Evolutionary conservation across 139 green algal species (phyloP).

Genomic region (Chlamydomonas urium): DNA sequence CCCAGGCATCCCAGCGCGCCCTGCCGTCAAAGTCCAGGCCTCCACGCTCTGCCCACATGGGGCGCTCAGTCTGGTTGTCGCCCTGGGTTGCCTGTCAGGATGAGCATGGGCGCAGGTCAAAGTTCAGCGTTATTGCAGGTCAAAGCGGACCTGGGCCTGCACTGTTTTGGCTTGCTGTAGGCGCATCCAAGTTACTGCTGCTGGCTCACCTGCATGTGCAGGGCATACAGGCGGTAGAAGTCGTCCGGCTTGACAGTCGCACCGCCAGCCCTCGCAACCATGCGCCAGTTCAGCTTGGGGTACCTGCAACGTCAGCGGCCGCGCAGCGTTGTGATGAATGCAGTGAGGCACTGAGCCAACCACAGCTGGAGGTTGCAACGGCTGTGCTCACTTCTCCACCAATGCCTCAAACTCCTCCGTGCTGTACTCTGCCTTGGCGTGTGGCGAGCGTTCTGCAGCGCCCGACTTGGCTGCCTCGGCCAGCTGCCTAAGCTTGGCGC

Average conservation of each 20-base stretch:
- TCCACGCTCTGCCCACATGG: constrained; percentile 88
- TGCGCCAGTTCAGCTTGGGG: constrained; percentile 85
- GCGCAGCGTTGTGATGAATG: too few species aligned
- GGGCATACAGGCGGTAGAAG: constrained; percentile 74
- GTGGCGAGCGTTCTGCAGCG: constrained; percentile 45
- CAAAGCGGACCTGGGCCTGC: too few species aligned
- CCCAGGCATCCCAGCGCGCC: constrained; percentile 79
- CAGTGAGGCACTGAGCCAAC: too few species aligned
- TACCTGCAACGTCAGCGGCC: too few species aligned
- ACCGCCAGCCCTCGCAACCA: constrained; percentile 83
- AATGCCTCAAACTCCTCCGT: constrained; percentile 31
- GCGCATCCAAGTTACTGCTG: not conserved
- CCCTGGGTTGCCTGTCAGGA: constrained; percentile 71
- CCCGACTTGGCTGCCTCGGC: constrained; percentile 32
- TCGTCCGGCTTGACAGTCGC: constrained; percentile 82
- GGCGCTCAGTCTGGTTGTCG: constrained; percentile 76
- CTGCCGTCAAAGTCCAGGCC: constrained; percentile 92
- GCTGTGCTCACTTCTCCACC: not conserved
- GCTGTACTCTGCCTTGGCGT: constrained; percentile 70
- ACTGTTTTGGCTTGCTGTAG: not conserved
- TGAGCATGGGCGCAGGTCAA: too few species aligned
- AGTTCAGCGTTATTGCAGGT: too few species aligned
- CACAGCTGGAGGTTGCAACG: too few species aligned
- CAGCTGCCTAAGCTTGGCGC: constrained; percentile 63
- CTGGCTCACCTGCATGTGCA: constrained; percentile 42